Evolutionary conservation across 306 rosid species (phyloP), one percentile per base, ranked within the genome.

Genomic region (Crataegus laevigata): DNA sequence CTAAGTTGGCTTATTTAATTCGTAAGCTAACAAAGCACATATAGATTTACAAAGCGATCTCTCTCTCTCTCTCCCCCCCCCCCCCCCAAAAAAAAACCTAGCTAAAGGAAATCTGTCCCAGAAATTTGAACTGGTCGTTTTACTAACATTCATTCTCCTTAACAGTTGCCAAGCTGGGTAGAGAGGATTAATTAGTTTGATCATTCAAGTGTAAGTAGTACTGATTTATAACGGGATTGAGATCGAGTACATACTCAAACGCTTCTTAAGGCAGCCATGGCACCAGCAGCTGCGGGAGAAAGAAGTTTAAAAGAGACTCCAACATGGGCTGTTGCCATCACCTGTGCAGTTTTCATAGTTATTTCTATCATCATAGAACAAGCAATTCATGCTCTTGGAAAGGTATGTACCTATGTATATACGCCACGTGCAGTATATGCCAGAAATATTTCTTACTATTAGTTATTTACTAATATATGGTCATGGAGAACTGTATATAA

Each of bases 251-350:
- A n/a, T n/a, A 14, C 47, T 19, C 22, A 22, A 57, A 57, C 14
- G 22, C 40, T 62, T 6, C 17, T 14, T 29, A 28, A 28, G 21
- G 38, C 11, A 29, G 75, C 59, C 3, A 82, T 78, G 85, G 67
- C 77, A 24, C 58, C 77, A 8, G 80, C 80, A 24, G 65, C 30
- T 29, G 3, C 79, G 1, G 87, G 81, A 77, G 90, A 86, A 38
- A 87, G 91, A 78, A 54, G 68, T n/a, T 74, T 91, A 68, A 52
- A 60, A 63, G 88, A 85, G 55, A 89, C 93, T 21, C 91, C 96
- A 21, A 84, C 93, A 38, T 91, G 96, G 96, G 90, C 96, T 1
- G 89, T 91, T 14, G 93, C 96, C 52, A 73, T 47, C 15, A 90
- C 89, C n/a, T 89, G 96, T 18, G 65, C 87, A 29, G 87, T 83